A percentile compares a stretch with the other conserved stretches of the same genome.
phyloP scores from a whole-genome alignment of 768 basidiomycete species.

The Trametes sanguinea region DNA sequence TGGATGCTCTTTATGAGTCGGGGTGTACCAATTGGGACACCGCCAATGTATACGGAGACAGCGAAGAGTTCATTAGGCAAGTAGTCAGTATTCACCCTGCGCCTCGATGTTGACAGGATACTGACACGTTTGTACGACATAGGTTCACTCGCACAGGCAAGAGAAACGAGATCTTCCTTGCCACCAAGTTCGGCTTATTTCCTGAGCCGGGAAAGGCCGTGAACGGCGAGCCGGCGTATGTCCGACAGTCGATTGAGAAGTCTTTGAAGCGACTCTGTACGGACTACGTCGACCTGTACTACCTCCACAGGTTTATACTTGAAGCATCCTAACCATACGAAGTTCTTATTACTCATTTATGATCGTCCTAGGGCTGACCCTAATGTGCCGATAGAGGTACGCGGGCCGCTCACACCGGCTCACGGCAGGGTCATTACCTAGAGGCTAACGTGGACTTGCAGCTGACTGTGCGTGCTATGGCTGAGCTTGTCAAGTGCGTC shows the following conservation, averaged over 20 bases:
- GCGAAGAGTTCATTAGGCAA: conserved; percentile 48
- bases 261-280: conserved; percentile 42
- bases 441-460: neutral
- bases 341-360: too few relatives aligned
- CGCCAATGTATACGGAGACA: conserved; percentile 44
- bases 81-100: conserved; percentile 32
- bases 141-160: conserved; percentile 57
- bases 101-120: too few relatives aligned
- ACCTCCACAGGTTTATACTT: conserved; percentile 37
- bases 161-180: conserved; percentile 57
- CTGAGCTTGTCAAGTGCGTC: conserved; percentile 31
- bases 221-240: conserved; percentile 44
- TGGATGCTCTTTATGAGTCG: conserved; percentile 43
- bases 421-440: too few relatives aligned
- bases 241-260: conserved; percentile 38
- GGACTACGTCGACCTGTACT: conserved; percentile 42
- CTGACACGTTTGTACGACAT: neutral
- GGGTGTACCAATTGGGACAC: conserved; percentile 54
- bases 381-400: conserved; percentile 29
- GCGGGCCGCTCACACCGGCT: too few relatives aligned
- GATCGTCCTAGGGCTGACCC: conserved; percentile 23
- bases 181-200: conserved; percentile 55
- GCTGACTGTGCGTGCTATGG: conserved; percentile 29
- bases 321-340: too few relatives aligned
- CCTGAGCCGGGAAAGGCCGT: conserved; percentile 29